Evolutionary conservation across 345 rosid genomes (phyloP), one percentile per base, ranked within the genome.

Genomic region (Acer negundo): DNA sequence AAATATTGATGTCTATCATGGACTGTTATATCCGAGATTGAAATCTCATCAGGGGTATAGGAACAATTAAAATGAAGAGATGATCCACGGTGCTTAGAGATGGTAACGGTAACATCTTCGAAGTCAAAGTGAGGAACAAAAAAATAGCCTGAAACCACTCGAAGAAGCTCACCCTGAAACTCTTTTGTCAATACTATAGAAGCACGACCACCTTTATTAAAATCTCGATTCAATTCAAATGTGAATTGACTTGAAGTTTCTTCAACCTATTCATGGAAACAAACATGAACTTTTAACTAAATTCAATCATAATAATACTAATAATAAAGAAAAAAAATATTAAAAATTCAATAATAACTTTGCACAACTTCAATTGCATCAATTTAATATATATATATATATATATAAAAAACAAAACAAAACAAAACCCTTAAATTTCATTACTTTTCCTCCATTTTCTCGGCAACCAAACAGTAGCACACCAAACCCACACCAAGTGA

Each of bases 191-290:
- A 78, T 2, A 77, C 87, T 58, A 90, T 69, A 3, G 90, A 93
- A 72, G 93, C 86, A 28, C 31, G 31, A 28, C 31, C 31, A 28
- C 31, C 31, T 28, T 28, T 28, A 28, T 28, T 28, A 28, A 28
- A 28, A 28, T 28, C 31, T 2, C 31, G 31, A 28, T 28, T 28
- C 31, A 28, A 28, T 79, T 88, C 80, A 77, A 95, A 92, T 64
- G 98, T 96, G 78, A 90, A 92, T 11, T 86, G 92, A 80, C 67
- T 77, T 11, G 94, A 93, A 53, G 82, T 66, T 74, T 80, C 92
- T 76, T 87, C 93, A 69, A 82, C 84, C 98, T 93, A 65, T 69
- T 20, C 38, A 75, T 4, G 2, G 8, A n/a, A 10, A 24, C 58
- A 42, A 81, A 28, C 3, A 28, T 28, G 31, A 28, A 28, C 31